Percentiles rank a stretch among this genome's conserved stretches.
phyloP scores from a whole-genome alignment of 2,329 filamentous ascomycete genomes.

The Trichoderma koningiopsis region DNA sequence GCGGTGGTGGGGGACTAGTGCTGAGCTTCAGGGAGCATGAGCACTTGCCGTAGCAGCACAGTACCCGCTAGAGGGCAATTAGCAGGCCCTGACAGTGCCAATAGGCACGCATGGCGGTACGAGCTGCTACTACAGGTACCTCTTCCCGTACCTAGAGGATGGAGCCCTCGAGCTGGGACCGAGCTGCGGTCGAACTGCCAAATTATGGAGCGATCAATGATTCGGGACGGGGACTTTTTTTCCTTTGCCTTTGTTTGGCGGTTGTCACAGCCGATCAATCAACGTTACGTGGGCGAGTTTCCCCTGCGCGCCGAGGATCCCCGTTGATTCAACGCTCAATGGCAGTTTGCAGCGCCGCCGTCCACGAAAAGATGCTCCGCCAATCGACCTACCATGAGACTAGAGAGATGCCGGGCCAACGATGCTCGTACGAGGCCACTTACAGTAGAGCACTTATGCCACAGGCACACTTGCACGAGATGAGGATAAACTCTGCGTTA shows the following conservation, averaged over 20 bases:
- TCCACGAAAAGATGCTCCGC: background rate
- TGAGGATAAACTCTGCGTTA: conserved; percentile 5
- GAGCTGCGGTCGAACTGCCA: conserved; percentile 9
- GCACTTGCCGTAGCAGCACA: too few species aligned
- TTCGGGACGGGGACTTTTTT: background rate
- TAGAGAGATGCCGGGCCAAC: background rate
- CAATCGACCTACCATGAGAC: background rate
- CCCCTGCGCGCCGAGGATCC: background rate
- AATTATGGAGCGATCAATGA: background rate
- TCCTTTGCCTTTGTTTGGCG: background rate
- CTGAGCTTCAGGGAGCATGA: background rate
- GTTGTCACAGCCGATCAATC: conserved; percentile 12
- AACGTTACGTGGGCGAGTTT: conserved; percentile 16
- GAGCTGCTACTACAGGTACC: too few species aligned
- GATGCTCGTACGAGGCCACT: background rate
- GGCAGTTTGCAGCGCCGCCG: background rate
- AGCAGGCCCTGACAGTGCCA: background rate
- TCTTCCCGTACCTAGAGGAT: background rate
- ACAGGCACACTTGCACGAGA: background rate
- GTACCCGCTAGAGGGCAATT: background rate
- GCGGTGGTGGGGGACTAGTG: background rate
- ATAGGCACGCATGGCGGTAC: background rate
- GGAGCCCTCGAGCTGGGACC: background rate
- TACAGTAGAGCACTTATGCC: background rate
- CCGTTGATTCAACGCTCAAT: conserved; percentile 7